Conservation (phyloP, 306 rosid species). For the Ziziphus jujuba region DNA sequence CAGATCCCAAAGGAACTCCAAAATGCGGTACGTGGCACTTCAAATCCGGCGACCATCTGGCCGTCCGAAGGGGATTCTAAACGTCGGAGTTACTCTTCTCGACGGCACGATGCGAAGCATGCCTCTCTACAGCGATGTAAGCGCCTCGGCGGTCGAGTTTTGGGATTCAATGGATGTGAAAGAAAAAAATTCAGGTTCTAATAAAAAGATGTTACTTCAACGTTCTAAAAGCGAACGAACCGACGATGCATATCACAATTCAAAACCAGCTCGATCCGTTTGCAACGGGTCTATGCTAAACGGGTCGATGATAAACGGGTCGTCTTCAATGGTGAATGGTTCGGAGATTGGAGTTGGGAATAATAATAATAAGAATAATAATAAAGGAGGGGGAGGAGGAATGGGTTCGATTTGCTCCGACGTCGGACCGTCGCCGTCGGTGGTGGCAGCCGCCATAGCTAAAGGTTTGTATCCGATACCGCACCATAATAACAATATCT, state of each 20-base stretch:
- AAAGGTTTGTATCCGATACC: conserved; percentile 47
- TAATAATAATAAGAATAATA: no score
- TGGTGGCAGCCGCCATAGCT: conserved; percentile 70
- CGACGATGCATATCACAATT: neutral
- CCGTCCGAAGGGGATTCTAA: conserved; percentile 68
- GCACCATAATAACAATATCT: neutral
- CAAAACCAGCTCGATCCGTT: conserved; percentile 16
- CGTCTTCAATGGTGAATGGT: conserved; percentile 25
- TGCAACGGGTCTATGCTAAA: neutral
- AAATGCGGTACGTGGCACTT: conserved; percentile 47
- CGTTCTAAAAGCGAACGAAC: conserved; percentile 35
- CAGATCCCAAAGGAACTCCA: conserved; percentile 30
- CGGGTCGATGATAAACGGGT: conserved; percentile 9
- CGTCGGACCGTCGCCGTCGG: conserved; percentile 68
- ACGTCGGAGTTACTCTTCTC: conserved; percentile 48
- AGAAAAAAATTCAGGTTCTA: neutral
- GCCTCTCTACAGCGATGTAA: conserved; percentile 65
- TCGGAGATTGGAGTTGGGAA: conserved; percentile 26
- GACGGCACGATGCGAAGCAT: conserved; percentile 63
- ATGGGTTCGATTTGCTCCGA: conserved; percentile 57
- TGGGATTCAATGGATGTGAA: conserved; percentile 35
- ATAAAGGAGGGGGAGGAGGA: neutral
- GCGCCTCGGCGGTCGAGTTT: conserved; percentile 40
- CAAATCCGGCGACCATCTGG: conserved; percentile 80
- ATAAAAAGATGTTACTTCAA: neutral